Percentiles rank a stretch among this genome's conserved stretches.
Conservation (phyloP, 2,329 filamentous ascomycete species). For the Colletotrichum shisoi region DNA sequence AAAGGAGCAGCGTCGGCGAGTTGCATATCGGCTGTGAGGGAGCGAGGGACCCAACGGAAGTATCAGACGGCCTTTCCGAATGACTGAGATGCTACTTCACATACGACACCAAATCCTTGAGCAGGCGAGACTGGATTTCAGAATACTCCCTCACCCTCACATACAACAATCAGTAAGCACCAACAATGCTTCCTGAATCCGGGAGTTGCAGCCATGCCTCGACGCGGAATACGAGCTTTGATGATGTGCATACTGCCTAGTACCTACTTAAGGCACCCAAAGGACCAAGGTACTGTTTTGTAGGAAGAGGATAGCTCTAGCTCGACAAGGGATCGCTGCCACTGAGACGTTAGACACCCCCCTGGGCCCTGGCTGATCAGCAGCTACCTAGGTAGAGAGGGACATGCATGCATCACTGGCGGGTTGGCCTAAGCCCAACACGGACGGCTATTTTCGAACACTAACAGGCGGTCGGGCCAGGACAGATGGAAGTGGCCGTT, state of each 20-base stretch:
- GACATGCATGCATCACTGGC: too few species aligned
- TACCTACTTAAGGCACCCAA: too few species aligned
- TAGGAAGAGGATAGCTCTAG: conserved; percentile 1
- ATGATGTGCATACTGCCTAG: conserved; percentile 1
- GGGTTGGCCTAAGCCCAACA: conserved; percentile 5
- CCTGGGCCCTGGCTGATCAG: conserved; percentile 15
- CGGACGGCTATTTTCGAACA: conserved; percentile 23
- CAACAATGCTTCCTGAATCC: background rate
- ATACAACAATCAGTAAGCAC: background rate
- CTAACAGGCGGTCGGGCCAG: background rate
- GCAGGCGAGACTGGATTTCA: conserved; percentile 1
- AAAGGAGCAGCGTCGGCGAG: conserved; percentile 20
- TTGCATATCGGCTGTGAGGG: conserved; percentile 6
- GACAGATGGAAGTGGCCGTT: background rate
- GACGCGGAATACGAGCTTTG: conserved; percentile 22
- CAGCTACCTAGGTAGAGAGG: conserved; percentile 9
- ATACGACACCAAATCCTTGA: background rate
- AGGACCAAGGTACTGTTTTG: too few species aligned
- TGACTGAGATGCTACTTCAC: conserved; percentile 2
- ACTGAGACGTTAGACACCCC: conserved; percentile 2
- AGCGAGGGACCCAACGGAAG: too few species aligned
- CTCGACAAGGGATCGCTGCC: conserved; percentile 31
- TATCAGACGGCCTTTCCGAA: too few species aligned
- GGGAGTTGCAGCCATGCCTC: conserved; percentile 11
- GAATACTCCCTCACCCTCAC: background rate